phyloP scores from a whole-genome alignment of 257 asterid species.

The Solanum piurae region DNA sequence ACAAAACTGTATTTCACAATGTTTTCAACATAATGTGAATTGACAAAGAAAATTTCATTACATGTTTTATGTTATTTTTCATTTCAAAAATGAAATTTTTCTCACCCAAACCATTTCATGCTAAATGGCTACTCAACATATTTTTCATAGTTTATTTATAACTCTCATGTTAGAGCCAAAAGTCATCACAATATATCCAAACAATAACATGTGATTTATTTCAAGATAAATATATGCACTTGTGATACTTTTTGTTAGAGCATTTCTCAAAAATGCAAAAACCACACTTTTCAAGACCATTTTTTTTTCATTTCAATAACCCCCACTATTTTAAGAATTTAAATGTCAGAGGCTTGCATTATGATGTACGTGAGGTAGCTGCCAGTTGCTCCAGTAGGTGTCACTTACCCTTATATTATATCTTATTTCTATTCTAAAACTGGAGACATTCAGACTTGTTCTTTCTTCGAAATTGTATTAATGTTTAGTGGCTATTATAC shows the following conservation, averaged over 20 bases:
- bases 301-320: background rate
- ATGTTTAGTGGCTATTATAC: background rate
- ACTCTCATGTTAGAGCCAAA: background rate
- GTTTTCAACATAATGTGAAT: background rate
- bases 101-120: background rate
- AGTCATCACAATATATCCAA: background rate
- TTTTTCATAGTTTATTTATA: background rate
- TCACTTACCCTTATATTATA: background rate
- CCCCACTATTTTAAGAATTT: background rate
- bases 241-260: background rate
- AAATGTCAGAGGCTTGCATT: background rate
- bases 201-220: background rate
- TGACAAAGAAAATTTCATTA: background rate
- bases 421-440: background rate
- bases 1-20: background rate
- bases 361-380: background rate
- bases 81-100: background rate
- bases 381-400: background rate
- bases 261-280: background rate
- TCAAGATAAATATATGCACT: background rate
- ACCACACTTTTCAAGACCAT: background rate
- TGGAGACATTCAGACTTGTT: background rate
- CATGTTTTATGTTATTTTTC: background rate
- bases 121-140: background rate
- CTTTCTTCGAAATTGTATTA: too few species aligned